Evolutionary conservation across 2,329 filamentous ascomycete species (phyloP), one percentile per base, ranked within the genome.

Genomic region (Xylaria sp.): DNA sequence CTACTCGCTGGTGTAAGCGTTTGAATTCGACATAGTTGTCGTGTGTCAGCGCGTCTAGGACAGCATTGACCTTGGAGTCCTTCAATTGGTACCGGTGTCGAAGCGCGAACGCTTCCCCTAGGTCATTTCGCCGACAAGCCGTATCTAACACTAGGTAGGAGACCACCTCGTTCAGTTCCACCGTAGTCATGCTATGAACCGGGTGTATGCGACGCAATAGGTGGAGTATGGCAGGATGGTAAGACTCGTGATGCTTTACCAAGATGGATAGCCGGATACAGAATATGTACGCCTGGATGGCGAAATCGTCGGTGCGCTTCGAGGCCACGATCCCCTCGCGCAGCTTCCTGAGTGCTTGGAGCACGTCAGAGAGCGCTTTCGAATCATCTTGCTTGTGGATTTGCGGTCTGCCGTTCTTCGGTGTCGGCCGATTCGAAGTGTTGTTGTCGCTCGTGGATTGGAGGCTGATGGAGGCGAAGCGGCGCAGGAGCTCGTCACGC

Each of bases 251-350:
- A 70, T 96, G 89, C 67, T 89, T 87, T 60, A 90, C 87, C 35
- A 97, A 85, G 65, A 99, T 89, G 23, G 91, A 89, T 25, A 94
- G 83, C 57, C 94, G 90, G 70, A 96, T 92, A 71, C 92, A 92
- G 81, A 98, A 98, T 65, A 96, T 87, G 78, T 98, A 97, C 15
- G 89, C 92, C 69, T 93, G 89, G n/a, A 91, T 87, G 1, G 94
- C 89, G 77, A 99, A 99, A 55, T 86, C 82, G 73, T 97, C 91
- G 37, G 83, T 81, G 19, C 94, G 87, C 56, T 88, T 87, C 8
- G 91, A 89, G 12, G 92, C 92, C 2, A 96, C 87, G 50, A 98
- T 89, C 23, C 90, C 94, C 80, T 99, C 95, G 60, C 95, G 88
- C 33, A 99, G 86, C 76, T 97, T 98, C 65, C 95, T 89, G 74